phyloP scores from a whole-genome alignment of 176 grass and related monocot species.

The Zoysia pacifica region DNA sequence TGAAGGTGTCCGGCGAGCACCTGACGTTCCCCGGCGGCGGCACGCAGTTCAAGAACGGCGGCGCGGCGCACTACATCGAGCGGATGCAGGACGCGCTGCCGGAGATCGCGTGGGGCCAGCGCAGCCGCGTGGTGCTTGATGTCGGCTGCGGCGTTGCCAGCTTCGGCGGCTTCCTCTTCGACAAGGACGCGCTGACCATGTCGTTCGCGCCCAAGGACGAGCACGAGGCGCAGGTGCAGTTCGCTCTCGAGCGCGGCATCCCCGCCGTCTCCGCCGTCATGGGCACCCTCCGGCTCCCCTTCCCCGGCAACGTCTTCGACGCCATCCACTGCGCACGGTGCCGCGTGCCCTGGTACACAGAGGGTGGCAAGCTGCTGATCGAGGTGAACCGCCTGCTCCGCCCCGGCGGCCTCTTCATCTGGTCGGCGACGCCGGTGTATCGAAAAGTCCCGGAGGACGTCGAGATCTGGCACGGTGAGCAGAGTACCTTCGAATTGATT shows the following conservation, averaged over 20 bases:
- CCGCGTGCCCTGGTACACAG: conserved; percentile 83
- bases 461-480: conserved; percentile 73
- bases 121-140: conserved; percentile 77
- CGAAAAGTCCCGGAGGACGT: conserved; percentile 67
- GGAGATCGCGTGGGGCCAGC: conserved; percentile 66
- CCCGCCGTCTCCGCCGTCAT: conserved; percentile 83
- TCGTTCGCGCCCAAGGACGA: conserved; percentile 94
- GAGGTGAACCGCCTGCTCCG: conserved; percentile 82
- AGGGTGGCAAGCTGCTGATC: conserved; percentile 77
- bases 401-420: conserved; percentile 78
- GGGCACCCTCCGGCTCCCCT: conserved; percentile 82
- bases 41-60: conserved; percentile 74
- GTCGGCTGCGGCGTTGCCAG: conserved; percentile 92
- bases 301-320: conserved; percentile 67
- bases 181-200: conserved; percentile 74
- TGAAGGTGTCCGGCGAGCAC: conserved; percentile 74
- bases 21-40: conserved; percentile 83
- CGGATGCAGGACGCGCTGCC: conserved; percentile 61
- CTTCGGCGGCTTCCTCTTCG: conserved; percentile 83
- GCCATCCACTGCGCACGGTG: conserved; percentile 81
- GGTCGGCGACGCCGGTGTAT: conserved; percentile 92
- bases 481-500: no score
- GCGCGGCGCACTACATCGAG: conserved; percentile 68
- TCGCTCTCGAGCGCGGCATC: conserved; percentile 85
- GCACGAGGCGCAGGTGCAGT: conserved; percentile 96